These are phyloP conservation scores for Krasilnikovozyma curviuscula DNA, from an alignment of 768 basidiomycete species.

Conservation along the genomic window DNA sequence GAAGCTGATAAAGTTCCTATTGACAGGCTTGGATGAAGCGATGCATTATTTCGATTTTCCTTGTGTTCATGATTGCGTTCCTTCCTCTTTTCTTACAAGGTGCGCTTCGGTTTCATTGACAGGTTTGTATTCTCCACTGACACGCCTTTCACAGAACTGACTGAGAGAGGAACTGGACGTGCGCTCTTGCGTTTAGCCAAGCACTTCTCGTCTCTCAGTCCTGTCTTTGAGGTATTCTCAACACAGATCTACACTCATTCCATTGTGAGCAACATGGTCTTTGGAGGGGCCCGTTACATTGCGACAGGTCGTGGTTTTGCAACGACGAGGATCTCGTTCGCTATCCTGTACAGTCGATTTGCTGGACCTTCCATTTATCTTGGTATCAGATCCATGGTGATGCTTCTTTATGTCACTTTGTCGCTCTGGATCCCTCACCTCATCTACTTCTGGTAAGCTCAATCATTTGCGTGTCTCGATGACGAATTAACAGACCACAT, in stretches of 20 bases:
- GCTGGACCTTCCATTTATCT: conserved; percentile 97
- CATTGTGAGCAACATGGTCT: conserved; percentile 87
- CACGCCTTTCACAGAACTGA: conserved; percentile 43
- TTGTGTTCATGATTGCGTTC: conserved; percentile 96
- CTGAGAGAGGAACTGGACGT: conserved; percentile 81
- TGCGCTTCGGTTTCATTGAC: conserved; percentile 23
- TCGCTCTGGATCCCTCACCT: conserved; percentile 42
- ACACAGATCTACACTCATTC: conserved; percentile 98
- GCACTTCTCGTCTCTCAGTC: conserved; percentile 84
- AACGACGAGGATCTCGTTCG: conserved; percentile 83
- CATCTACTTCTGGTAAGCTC: not conserved
- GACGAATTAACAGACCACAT: no score
- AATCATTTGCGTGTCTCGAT: conserved; percentile 25
- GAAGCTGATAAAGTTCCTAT: no score
- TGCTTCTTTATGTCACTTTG: conserved; percentile 84
- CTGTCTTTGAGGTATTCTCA: conserved; percentile 91
- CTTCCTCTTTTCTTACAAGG: conserved; percentile 88
- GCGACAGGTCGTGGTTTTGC: conserved; percentile 98
- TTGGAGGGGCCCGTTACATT: conserved; percentile 95
- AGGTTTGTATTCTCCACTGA: not conserved
- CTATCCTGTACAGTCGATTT: conserved; percentile 89
- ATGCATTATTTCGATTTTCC: conserved; percentile 92
- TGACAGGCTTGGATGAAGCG: conserved; percentile 92
- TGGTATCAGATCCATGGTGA: conserved; percentile 77
- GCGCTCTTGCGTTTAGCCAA: conserved; percentile 80